Conservation (phyloP, 73 alveolate genomes). For the Tetrahymena thermophila region DNA sequence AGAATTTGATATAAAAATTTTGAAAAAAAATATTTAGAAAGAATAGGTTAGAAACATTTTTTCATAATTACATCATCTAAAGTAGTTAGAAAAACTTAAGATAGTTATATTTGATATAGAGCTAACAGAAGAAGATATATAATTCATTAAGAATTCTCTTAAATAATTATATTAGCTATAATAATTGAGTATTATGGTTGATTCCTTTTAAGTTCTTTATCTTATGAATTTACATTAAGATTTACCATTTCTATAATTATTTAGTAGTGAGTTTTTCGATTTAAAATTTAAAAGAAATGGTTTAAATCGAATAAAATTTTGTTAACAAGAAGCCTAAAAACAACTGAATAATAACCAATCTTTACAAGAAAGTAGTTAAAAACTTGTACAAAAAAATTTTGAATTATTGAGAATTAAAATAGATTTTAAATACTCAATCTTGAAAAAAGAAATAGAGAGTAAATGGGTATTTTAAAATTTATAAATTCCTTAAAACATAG, state of each 20-base stretch:
- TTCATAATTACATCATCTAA: neutral
- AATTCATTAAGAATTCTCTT: neutral
- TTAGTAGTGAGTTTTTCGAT: neutral
- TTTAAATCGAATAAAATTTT: neutral
- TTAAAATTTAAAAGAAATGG: neutral
- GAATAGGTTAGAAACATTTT: neutral
- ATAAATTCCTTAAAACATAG: neutral
- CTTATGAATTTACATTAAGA: neutral
- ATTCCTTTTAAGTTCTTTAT: neutral
- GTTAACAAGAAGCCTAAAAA: neutral
- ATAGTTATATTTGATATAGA: too few species aligned
- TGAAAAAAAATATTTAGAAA: too few species aligned
- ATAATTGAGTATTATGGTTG: neutral
- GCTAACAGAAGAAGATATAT: neutral
- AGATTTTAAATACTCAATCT: neutral
- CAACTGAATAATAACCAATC: neutral
- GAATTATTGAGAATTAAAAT: neutral
- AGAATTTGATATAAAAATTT: neutral
- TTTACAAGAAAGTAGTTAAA: too few species aligned
- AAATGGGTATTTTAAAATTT: neutral
- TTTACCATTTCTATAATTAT: neutral
- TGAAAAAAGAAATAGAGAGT: neutral
- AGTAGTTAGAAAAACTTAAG: neutral
- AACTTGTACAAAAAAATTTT: too few species aligned
- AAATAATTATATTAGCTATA: neutral